Base-by-base conservation (phyloP, 768 basidiomycete species). In the Heimioporus sp. region DNA sequence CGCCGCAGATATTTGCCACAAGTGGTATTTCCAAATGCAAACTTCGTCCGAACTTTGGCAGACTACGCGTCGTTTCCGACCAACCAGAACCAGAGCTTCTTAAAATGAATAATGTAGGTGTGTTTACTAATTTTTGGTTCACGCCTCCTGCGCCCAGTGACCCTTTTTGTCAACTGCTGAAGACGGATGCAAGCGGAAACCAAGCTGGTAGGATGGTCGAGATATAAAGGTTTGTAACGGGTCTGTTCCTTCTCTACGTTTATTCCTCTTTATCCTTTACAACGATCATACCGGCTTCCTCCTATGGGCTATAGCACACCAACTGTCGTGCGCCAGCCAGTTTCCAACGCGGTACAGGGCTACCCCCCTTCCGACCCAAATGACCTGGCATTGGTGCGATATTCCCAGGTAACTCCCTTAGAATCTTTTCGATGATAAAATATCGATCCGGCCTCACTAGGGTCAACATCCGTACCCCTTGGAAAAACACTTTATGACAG, bases 201-300 rank as follows among this genome's bases (percentile, higher is more conserved):
- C 24, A 28, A 28, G 24, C 24, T 28, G 7, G 24, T 28, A 28
- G 43, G 30, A 10, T 13, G 21, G 28, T 11, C 15, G 9, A 30
- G 35, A 36, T 42, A 50, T 60, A 61, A 48, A 16, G 10, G 20
- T 28, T 41, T 19, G 30, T 39, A 10, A 31, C 36, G 12, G 3
- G 24, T 28, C 24, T 20, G 16, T 7, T 46, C 28, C 12, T 19
- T 36, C 39, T 10, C 24, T 28, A 28, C 24, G 24, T n/a, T 40
- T 19, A 24, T 20, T 20, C n/a, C 19, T n/a, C 32, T 13, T 10
- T 2, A 10, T 21, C 30, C 39, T 15, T 41, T 24, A 28, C 24
- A 28, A 8, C n/a, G 10, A 30, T 35, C 32, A 7, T 32, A 10
- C 39, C 15, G 11, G 31, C 15, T 24, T 5, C 1, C 36, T 17